Base-by-base conservation (phyloP, 345 rosid species). In the Aquilaria yunnanensis region DNA sequence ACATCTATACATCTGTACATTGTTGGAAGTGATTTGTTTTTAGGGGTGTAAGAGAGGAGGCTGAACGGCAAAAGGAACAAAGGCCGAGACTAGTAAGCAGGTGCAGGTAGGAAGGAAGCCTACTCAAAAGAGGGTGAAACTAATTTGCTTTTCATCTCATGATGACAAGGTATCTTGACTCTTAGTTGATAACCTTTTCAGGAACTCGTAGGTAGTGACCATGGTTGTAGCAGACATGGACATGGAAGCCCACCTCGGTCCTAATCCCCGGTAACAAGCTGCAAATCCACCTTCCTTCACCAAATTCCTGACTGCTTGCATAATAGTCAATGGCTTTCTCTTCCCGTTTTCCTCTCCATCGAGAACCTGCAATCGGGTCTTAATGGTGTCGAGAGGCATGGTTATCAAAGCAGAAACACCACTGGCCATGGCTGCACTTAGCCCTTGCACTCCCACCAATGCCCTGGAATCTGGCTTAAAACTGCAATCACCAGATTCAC, bases 151-250 rank as follows among this genome's bases (percentile, higher is more conserved):
- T 66, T 41, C 66, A 33, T 23, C 23, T 54, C 14, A 52, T 70
- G 76, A 80, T 23, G 68, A 63, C 57, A 78, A 53, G 57, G 60
- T 55, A 16, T 86, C 92, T 60, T 80, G 88, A 66, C 75, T 90
- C 83, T 90, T 93, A 10, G 94, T 73, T 0, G 98, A 93, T 13
- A 86, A 79, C 53, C 97, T 86, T 73, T 92, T 92, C 63, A 93
- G 75, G 74, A 90, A 90, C 92, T 93, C 98, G 62, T 90, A 92
- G 59, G 98, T 93, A 62, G 97, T 92, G 71, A 92, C 87, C 97
- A 92, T 92, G 14, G 96, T 86, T 0, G 96, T 89, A 45, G 98
- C 93, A 54, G 98, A 92, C 90, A 92, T 80, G 3, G 98, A 87
- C 96, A 85, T 85, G 1, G 98, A 92, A 45, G 96, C 97, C 78